Base-by-base conservation (phyloP, 495 filamentous ascomycete genomes). In the Neurospora sp. region DNA sequence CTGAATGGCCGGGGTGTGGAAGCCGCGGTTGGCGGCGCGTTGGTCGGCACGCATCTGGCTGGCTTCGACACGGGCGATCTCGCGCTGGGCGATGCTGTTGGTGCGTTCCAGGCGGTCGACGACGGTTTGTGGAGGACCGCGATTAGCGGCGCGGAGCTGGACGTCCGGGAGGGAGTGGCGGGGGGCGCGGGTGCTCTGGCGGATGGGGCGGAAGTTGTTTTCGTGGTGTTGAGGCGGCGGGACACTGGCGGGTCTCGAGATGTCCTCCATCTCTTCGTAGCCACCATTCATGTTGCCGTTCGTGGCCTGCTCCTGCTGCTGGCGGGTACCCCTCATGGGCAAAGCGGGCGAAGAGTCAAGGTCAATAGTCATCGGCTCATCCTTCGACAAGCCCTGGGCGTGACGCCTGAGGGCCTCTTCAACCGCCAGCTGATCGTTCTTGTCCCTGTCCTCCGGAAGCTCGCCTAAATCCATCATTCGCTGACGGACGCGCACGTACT, bases 401-500 rank as follows among this genome's bases (percentile, higher is more conserved):
- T 82, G 84, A 62, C 83, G 82, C 10, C 80, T 75, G 73, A 85
- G 85, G 0, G 84, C 87, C 59, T 87, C 79, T 24, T 78, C 76
- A 0, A 87, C 83, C 15, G 87, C 87, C 69, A 82, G 80, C 1
- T 79, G 77, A 73, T 88, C 85, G 74, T 88, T 88, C 4, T 75
- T 79, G 4, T 81, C 76, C n/a, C 82, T 81, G 2, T 87, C 81
- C 3, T 82, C 83, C 0, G 80, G 74, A 11, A 73, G 74, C 77
- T 88, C 87, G 40, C 84, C 82, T 5, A 79, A 71, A 69, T 86
- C 85, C 7, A 87, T 75, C 74, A 88, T 85, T 21, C 75, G 76
- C 73, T 87, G 85, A 21, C 87, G 85, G 24, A 88, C 78, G 1
- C 86, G 82, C 70, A 82, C 82, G 76, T 88, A 89, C 74, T 89